phyloP scores from a whole-genome alignment of 805 yeast genomes.

The Suhomyces tanzawaensis region DNA sequence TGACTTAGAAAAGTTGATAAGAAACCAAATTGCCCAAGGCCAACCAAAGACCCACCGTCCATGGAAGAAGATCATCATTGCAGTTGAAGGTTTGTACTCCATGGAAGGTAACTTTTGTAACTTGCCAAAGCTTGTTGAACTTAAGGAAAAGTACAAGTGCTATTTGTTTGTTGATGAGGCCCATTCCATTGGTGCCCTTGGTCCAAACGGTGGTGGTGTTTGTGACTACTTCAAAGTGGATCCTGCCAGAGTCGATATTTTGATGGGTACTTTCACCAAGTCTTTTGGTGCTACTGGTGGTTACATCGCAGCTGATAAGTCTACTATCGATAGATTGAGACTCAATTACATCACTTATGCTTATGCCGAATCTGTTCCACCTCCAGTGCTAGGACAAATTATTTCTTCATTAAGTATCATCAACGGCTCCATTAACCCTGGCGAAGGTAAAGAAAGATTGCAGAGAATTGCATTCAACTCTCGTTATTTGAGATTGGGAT shows the following conservation, averaged over 20 bases:
- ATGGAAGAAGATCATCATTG: constrained; percentile 82
- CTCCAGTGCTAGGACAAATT: constrained; percentile 89
- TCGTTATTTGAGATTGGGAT: constrained; percentile 84
- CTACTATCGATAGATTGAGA: constrained; percentile 71
- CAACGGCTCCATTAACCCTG: constrained; percentile 79
- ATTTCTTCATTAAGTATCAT: constrained; percentile 75
- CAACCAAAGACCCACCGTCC: constrained; percentile 96
- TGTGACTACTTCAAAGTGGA: constrained; percentile 87
- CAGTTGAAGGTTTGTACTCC: constrained; percentile 89
- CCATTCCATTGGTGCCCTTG: constrained; percentile 98
- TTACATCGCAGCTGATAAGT: constrained; percentile 76
- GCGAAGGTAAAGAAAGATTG: constrained; percentile 89
- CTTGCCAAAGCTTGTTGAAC: constrained; percentile 68
- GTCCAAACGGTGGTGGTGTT: constrained; percentile 90
- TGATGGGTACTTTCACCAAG: constrained; percentile 98
- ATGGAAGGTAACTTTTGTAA: constrained; percentile 92
- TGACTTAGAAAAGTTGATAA: constrained; percentile 67
- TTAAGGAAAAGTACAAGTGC: constrained; percentile 82
- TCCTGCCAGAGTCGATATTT: constrained; percentile 73
- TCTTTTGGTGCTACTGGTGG: constrained; percentile 99
- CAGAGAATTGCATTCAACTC: constrained; percentile 95
- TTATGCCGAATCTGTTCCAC: constrained; percentile 85
- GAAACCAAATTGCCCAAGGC: constrained; percentile 88
- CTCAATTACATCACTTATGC: constrained; percentile 66
- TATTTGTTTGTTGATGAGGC: constrained; percentile 95